Conservation (phyloP, 768 basidiomycete species). For the Mycena venus region DNA sequence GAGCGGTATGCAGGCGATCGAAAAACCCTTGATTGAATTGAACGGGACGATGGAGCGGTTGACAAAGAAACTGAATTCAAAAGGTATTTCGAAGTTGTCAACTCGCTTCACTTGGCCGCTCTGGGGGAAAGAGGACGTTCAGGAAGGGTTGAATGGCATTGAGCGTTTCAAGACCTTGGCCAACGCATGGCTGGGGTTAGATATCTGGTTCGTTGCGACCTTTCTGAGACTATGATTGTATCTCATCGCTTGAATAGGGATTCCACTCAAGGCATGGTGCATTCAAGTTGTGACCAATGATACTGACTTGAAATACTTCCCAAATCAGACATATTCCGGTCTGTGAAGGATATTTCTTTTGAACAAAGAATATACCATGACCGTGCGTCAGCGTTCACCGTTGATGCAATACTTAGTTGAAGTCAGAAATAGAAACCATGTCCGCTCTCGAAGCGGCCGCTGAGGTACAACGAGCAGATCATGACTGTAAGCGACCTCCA, state of each 20-base stretch:
- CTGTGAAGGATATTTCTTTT: neutral
- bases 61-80: neutral
- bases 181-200: neutral
- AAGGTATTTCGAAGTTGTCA: neutral
- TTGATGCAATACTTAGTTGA: too few relatives aligned
- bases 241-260: neutral
- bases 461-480: neutral
- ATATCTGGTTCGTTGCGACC: neutral
- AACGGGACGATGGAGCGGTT: neutral
- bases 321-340: neutral
- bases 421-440: too few relatives aligned
- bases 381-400: too few relatives aligned
- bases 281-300: neutral
- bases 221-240: too few relatives aligned
- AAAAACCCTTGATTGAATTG: neutral
- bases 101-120: neutral
- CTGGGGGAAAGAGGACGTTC: slow-evolving; percentile 2
- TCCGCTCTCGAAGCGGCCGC: too few relatives aligned
- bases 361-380: too few relatives aligned
- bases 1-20: neutral
- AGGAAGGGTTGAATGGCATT: neutral
- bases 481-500: neutral
- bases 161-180: slow-evolving; percentile 6
- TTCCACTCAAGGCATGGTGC: neutral
- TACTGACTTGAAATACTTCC: neutral